These are phyloP conservation scores for Emmonsiellopsis sp. DNA, from an alignment of 2,329 filamentous ascomycete species.

Conservation along the genomic window DNA sequence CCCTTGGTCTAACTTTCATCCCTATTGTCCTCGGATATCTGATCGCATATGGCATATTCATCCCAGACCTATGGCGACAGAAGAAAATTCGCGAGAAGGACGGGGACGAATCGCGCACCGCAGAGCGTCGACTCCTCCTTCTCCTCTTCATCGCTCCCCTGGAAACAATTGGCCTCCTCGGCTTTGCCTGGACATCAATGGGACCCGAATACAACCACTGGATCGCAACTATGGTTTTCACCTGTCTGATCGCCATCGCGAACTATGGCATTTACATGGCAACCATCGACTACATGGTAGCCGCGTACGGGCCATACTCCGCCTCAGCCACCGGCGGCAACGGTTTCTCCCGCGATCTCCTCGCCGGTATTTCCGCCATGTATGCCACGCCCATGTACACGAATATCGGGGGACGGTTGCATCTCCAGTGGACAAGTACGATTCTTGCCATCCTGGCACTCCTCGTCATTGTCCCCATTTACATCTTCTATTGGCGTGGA, in stretches of 20 bases:
- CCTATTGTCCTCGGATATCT: slow-evolving; percentile 45
- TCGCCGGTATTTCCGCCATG: slow-evolving; percentile 52
- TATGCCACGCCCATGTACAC: slow-evolving; percentile 44
- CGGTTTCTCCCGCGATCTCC: slow-evolving; percentile 53
- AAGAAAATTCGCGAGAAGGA: slow-evolving; percentile 29
- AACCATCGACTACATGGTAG: slow-evolving; percentile 59
- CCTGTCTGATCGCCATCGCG: slow-evolving; percentile 49
- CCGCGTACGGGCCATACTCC: slow-evolving; percentile 53
- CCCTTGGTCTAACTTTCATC: slow-evolving; percentile 42
- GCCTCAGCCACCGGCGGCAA: slow-evolving; percentile 58
- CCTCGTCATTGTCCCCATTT: slow-evolving; percentile 52
- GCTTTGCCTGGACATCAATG: slow-evolving; percentile 51
- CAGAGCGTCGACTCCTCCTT: slow-evolving; percentile 58
- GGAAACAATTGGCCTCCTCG: slow-evolving; percentile 51
- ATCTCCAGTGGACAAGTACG: slow-evolving; percentile 46
- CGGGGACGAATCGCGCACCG: slow-evolving; percentile 44
- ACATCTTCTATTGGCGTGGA: slow-evolving; percentile 56
- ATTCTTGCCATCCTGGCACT: slow-evolving; percentile 53
- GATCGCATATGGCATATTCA: slow-evolving; percentile 44
- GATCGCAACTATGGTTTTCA: slow-evolving; percentile 53
- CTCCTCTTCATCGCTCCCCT: slow-evolving; percentile 54
- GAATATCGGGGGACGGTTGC: slow-evolving; percentile 36
- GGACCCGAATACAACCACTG: slow-evolving; percentile 47
- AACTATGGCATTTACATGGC: slow-evolving; percentile 52
- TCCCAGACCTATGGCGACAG: slow-evolving; percentile 40